Evolutionary conservation across 176 grass and related monocot genomes (phyloP), one percentile per base, ranked within the genome.

Genomic region (Juncus effusus): DNA sequence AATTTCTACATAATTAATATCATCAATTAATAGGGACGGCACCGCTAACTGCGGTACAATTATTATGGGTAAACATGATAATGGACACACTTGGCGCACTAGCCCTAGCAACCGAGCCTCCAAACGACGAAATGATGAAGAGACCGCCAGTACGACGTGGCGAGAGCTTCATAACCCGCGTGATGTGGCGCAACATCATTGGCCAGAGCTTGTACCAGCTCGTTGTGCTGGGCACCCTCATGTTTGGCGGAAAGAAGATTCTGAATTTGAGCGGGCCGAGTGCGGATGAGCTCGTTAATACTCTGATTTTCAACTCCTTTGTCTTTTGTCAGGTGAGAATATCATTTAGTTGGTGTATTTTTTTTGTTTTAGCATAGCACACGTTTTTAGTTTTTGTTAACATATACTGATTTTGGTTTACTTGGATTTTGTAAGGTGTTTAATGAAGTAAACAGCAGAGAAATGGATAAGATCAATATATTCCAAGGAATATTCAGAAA

Each of bases 1-100:
- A 28, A 28, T 28, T 28, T 28, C 19, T 1, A 28, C 19, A 28
- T 28, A 28, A 28, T 28, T 28, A 28, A 28, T 28, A 28, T 28
- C 19, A 28, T 28, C 19, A 28, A 28, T 47, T 47, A 47, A 47
- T 73, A 96, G 92, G 92, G 7, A 88, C 55, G 47, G 77, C 92
- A 81, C 92, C 92, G 54, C 87, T 96, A 5, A 96, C 92, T 44
- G 92, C 92, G 9, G 92, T 96, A 53, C 92, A 96, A 73, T 37
- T 96, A 71, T 76, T 96, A 76, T 96, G 92, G 92, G 92, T 96
- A 15, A 96, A 96, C 80, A 96, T 96, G 92, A 96, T 96, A 62
- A 96, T 96, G 92, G 92, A 96, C 54, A 96, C 92, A 58, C 60
- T 96, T 11, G 87, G 92, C 74, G 92, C 92, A 60, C 83, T 96